Evolutionary conservation across 352 stramenopile species (phyloP), one percentile per base, ranked within the genome.

Genomic region (Pythium rhizo-oryzae): DNA sequence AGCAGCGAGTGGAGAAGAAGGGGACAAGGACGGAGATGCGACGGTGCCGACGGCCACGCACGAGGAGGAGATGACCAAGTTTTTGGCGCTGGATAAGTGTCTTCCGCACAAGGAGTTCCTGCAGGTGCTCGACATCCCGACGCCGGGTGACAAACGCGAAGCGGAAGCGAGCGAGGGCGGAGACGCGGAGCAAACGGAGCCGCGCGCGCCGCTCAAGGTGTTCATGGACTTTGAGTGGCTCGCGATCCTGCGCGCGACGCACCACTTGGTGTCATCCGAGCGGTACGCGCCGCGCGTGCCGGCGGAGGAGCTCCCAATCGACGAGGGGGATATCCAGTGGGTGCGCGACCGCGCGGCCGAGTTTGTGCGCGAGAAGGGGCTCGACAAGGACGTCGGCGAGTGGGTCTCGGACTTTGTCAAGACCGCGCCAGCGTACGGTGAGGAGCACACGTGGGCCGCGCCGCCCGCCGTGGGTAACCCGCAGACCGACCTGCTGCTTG

Each of bases 41-140:
- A 28, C 28, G 1, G 12, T 28, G 4, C 16, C 11, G 16, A 50
- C 60, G n/a, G 19, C 23, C 39, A 9, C 37, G 37, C 4, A 30
- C 11, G 28, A 55, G 6, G 15, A 49, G 8, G 66, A 68, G 39
- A 69, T 75, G 69, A 99, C 97, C 28, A 89, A 91, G 41, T 99
- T 99, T 77, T 71, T 99, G n/a, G 97, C 97, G 28, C 82, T 99
- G n/a, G 98, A 99, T 85, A 99, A 99, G 77, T 99, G 96, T 66
- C 83, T 99, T 5, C 97, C 94, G 15, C 87, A 92, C 50, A 79
- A 96, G 24, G 90, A 98, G 35, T 99, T 98, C 71, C 83, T 99
- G 39, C 94, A 99, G 59, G 89, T 99, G 35, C 56, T 99, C 6
- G 80, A 98, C 58, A 85, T 97, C 67, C 59, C 73, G 16, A 58